Base-by-base conservation (phyloP, 352 stramenopile species). In the Globisporangium nodosum region DNA sequence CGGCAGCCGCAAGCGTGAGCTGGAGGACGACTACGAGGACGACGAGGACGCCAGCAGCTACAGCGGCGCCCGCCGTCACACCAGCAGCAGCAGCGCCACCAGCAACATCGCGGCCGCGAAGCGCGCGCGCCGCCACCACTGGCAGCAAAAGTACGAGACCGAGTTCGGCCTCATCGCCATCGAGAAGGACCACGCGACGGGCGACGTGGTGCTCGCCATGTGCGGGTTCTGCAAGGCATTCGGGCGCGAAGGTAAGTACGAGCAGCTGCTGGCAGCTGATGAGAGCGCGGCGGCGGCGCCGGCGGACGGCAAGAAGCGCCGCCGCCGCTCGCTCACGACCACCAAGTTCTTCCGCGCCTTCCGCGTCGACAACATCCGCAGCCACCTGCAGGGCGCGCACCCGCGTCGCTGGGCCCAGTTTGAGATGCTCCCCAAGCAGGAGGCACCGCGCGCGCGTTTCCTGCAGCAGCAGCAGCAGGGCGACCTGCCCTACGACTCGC, bases 281-380 rank as follows among this genome's bases (percentile, higher is more conserved):
- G 15, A 69, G 68, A 18, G 37, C 37, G 8, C 21, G 5, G 24
- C 51, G 20, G n/a, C 30, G n/a, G 46, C 20, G 7, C 46, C 20
- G 3, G 31, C 21, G 49, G 80, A 90, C 20, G 70, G 60, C 30
- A 91, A 94, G 70, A 91, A 91, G 69, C 68, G 83, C 47, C 76
- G 84, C 35, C 73, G 81, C 35, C 81, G 81, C 40, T 91, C 81
- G 52, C 65, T 91, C 35, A 94, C 84, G 47, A 94, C 84, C 45
- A 91, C 78, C 60, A 94, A 94, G 73, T 94, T 92, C 64, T 94
- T 94, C 63, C 81, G 84, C 31, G 73, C 84, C 5, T 94, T 91
- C 61, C 80, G 84, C 13, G 76, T 94, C 13, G 84, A 94, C 70
- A 94, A 94, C 58, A 92, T 94, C 63, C 84, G 84, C 48, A 94